phyloP scores from a whole-genome alignment of 306 rosid genomes.

The Lagenaria siceraria region DNA sequence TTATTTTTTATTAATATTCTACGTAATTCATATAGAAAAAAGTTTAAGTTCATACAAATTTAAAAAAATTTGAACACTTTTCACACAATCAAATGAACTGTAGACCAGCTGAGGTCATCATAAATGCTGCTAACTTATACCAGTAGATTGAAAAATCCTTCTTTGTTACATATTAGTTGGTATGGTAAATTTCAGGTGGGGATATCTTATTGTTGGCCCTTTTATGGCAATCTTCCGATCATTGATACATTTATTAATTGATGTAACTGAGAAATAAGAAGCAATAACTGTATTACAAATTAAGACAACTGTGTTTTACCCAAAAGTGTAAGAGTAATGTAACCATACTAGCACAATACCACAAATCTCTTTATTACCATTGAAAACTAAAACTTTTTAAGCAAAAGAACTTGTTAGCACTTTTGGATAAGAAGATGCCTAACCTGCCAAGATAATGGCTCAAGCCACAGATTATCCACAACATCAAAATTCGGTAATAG shows the following conservation, averaged over 20 bases:
- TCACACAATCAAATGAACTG: neutral
- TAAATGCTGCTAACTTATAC: neutral
- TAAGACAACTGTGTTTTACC: neutral
- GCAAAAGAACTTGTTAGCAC: neutral
- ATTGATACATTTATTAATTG: neutral
- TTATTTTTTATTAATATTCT: neutral
- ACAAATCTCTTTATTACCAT: neutral
- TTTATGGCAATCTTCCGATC: neutral
- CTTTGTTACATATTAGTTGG: neutral
- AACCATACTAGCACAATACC: neutral
- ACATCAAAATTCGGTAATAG: conserved; percentile 81
- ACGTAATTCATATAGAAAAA: neutral
- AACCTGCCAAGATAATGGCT: conserved; percentile 98
- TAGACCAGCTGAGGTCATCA: neutral
- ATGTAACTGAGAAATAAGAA: neutral
- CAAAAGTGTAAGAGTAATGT: neutral
- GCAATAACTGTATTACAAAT: neutral
- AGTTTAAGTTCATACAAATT: neutral
- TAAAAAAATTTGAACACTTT: neutral
- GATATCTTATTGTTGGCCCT: neutral
- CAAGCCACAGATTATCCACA: conserved; percentile 88
- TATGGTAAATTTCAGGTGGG: neutral
- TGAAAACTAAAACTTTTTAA: neutral
- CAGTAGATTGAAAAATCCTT: neutral
- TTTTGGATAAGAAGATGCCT: conserved; percentile 10